phyloP scores from a whole-genome alignment of 768 basidiomycete genomes.

The Boletales sp. region DNA sequence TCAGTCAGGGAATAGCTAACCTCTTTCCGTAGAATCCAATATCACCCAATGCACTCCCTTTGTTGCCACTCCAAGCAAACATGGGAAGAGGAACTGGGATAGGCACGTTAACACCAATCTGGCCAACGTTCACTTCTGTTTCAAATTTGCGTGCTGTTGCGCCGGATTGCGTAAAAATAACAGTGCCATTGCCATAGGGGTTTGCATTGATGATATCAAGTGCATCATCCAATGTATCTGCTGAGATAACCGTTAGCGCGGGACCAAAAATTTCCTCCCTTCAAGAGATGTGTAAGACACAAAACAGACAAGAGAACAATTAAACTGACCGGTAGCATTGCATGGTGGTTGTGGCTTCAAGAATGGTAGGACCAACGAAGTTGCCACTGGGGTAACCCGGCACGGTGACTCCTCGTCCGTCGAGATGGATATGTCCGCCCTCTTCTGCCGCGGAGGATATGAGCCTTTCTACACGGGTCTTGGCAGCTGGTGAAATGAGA shows the following conservation, averaged over 20 bases:
- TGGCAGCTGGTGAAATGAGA: slow-evolving; percentile 79
- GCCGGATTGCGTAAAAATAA: slow-evolving; percentile 95
- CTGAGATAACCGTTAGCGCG: slow-evolving; percentile 72
- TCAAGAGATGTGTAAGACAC: slow-evolving; percentile 1
- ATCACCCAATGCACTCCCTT: slow-evolving; percentile 81
- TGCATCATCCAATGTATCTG: slow-evolving; percentile 86
- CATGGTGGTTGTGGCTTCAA: slow-evolving; percentile 83
- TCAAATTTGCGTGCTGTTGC: slow-evolving; percentile 95
- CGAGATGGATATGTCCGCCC: slow-evolving; percentile 83
- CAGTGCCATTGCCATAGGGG: slow-evolving; percentile 89
- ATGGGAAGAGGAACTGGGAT: slow-evolving; percentile 91
- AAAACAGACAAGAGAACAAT: not conserved
- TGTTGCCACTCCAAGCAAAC: slow-evolving; percentile 98
- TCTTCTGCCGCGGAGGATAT: slow-evolving; percentile 73
- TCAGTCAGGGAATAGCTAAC: slow-evolving; percentile 32
- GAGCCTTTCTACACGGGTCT: slow-evolving; percentile 68
- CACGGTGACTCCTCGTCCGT: slow-evolving; percentile 72
- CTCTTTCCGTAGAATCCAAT: slow-evolving; percentile 90
- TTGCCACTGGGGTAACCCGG: slow-evolving; percentile 82
- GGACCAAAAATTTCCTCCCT: slow-evolving; percentile 98
- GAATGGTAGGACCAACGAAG: slow-evolving; percentile 90
- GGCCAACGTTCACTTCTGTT: slow-evolving; percentile 80
- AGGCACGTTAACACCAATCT: slow-evolving; percentile 91
- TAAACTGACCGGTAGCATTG: slow-evolving; percentile 73
- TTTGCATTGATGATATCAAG: slow-evolving; percentile 87